Evolutionary conservation across 225 moss, liverwort and hornwort species (phyloP), one percentile per base, ranked within the genome.

Genomic region (Climacium dendroides): DNA sequence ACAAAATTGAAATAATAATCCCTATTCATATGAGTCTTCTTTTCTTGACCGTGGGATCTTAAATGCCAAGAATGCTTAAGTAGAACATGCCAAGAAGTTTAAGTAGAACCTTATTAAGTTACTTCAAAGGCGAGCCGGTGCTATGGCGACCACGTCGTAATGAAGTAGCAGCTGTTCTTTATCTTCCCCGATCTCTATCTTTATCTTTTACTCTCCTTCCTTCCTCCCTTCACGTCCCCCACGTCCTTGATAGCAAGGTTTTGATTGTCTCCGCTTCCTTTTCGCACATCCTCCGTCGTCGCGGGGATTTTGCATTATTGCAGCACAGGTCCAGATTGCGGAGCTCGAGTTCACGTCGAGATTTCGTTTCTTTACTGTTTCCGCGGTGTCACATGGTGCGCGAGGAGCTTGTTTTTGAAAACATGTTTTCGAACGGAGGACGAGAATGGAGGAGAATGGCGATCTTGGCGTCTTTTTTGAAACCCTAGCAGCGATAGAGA

Each of bases 271-370:
- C 7, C 23, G 73, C 32, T 82, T 74, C 58, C 67, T 78, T 78
- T 48, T 43, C 34, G 69, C 23, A 58, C 29, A 78, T 85, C 85
- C 20, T 83, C 58, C 79, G 43, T 77, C 71, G 57, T 88, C 58
- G 73, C 60, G 37, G 52, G 24, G 82, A 52, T 61, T 59, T n/a
- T 72, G 91, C 85, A 91, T 91, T 91, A 91, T 89, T 91, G 89
- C 83, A 22, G 57, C 70, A 20, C 71, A 64, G 70, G 85, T 89
- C 67, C 35, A 81, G 85, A 54, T 84, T 84, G 85, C 73, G 85
- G 60, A 62, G 75, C 74, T 78, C 37, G 82, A 45, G 53, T 48
- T 39, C 22, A 5, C 25, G 11, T 61, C 25, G 24, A 32, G 64
- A 32, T 13, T 28, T 28, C 17, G 7, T 47, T 55, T 30, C 34